A percentile compares a stretch with the other conserved stretches of the same genome.
Conservation (phyloP, 1,139 yeast species). For the Zygosaccharomyces pseudobailii region DNA sequence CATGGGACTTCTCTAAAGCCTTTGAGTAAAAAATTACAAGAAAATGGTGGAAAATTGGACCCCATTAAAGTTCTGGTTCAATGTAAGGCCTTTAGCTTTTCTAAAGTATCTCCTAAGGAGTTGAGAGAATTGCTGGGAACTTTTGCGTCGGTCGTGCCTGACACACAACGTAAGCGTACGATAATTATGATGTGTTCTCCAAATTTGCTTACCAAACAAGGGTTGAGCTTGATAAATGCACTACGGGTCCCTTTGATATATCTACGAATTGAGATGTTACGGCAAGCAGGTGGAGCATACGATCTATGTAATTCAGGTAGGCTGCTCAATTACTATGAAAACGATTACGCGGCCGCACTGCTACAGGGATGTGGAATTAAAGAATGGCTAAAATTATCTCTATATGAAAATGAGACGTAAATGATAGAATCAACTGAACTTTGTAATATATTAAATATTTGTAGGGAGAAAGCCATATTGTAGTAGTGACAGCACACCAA, state of each 20-base stretch:
- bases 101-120: conserved; percentile 46
- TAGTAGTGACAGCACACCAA: too few relatives aligned
- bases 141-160: conserved; percentile 43
- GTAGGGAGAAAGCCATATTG: too few relatives aligned
- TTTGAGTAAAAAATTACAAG: conserved; percentile 14
- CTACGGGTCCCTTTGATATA: conserved; percentile 54
- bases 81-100: conserved; percentile 48
- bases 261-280: conserved; percentile 38
- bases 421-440: too few relatives aligned
- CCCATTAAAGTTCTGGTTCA: conserved; percentile 45
- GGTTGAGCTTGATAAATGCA: conserved; percentile 49
- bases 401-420: not conserved
- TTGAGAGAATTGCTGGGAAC: conserved; percentile 59
- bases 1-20: conserved; percentile 33
- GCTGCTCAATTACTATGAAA: conserved; percentile 29
- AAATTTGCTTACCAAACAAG: conserved; percentile 54
- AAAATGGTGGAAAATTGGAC: conserved; percentile 7
- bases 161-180: conserved; percentile 30
- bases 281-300: conserved; percentile 34
- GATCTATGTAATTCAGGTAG: conserved; percentile 40
- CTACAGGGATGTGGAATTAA: conserved; percentile 27
- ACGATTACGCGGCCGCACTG: conserved; percentile 25
- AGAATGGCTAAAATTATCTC: conserved; percentile 26
- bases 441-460: too few relatives aligned
- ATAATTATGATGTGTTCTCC: conserved; percentile 54